Base-by-base conservation (phyloP, 768 basidiomycete genomes). In the Rhizopogon rudus region DNA sequence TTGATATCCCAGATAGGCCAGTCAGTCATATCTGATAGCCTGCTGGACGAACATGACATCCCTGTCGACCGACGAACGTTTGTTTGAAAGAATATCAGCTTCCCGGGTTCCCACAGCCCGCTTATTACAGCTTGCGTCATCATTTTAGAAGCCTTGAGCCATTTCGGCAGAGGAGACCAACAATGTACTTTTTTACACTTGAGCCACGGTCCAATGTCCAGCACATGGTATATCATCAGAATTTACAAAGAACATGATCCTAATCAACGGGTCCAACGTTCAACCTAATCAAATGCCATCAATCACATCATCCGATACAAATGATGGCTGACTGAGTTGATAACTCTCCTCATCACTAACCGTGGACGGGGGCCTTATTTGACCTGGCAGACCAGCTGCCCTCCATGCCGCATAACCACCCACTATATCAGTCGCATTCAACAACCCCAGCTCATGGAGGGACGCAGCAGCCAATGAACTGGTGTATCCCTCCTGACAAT, bases 331-430 rank as follows among this genome's bases (percentile, higher is more conserved):
- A 0, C 69, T 69, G 25, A 67, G 44, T 40, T 68, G 65, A 62
- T 65, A 71, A 28, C 62, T 71, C n/a, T 64, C 69, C 3, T 56
- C 61, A 35, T 67, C 68, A 25, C 67, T 66, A 0, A 50, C 40
- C 6, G 68, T 70, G 0, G 63, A 71, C 13, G 67, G 68, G 0
- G 68, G 68, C 12, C 42, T 66, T 39, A 74, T 69, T 48, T 78
- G 77, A 6, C 79, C 73, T n/a, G 88, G 86, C 13, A 91, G 68
- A 0, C 84, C 82, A 13, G 79, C 85, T 3, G 77, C 77, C 66
- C 75, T 83, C 90, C 89, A 91, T 0, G 84, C 87, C 17, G 77
- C 74, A 66, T 79, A 87, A 12, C 89, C 89, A 1, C 89, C 90
- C 52, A 86, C 76, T 20, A 91, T 79, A 69, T 91, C 90, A 0